A percentile compares a stretch with the other conserved stretches of the same genome.
Evolutionary conservation across 306 rosid genomes (phyloP).

Genomic region (cucumber (Cucumis sativus)): Cucumber_9930_V3 NC_026657.2:33491501-33492000

Average conservation of each 20-base stretch:
- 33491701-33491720: conserved; percentile 3
- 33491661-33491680: background rate
- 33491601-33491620: background rate
- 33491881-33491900: background rate
- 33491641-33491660: background rate
- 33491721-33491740: background rate
- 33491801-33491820: background rate
- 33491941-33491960: too few species aligned
- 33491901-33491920: too few species aligned
- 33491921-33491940: too few species aligned
- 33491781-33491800: background rate
- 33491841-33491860: background rate
- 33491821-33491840: background rate
- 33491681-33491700: background rate
- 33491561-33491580: conserved; percentile 99
- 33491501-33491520: conserved; percentile 92
- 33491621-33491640: background rate
- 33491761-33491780: background rate
- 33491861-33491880: background rate
- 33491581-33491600: conserved; percentile 80
- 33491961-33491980: too few species aligned
- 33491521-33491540: conserved; percentile 97
- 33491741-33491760: background rate
- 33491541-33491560: conserved; percentile 88
- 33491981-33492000: too few species aligned